Evolutionary conservation across 1,284 basidiomycete species (phyloP).

Genomic region (Ganoderma lucidum): DNA sequence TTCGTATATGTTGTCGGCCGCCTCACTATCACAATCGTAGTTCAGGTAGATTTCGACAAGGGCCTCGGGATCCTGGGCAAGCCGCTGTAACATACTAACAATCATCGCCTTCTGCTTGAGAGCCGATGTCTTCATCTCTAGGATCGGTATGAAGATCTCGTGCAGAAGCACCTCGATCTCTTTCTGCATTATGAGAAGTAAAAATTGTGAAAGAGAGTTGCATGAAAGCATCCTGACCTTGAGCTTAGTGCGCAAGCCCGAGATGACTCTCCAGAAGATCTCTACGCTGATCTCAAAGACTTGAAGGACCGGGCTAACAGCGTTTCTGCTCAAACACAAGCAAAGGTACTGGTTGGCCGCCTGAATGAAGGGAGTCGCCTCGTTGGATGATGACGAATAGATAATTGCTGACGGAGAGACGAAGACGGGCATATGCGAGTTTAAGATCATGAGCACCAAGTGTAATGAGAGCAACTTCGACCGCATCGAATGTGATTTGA

Average conservation of each 20-base stretch:
- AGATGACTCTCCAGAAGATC: constrained; percentile 97
- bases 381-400: constrained; percentile 86
- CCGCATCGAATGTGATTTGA: constrained; percentile 95
- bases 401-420: constrained; percentile 88
- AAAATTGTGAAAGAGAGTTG: constrained; percentile 14
- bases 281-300: constrained; percentile 99
- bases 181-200: constrained; percentile 66
- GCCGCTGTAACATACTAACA: constrained; percentile 83
- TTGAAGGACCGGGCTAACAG: constrained; percentile 93
- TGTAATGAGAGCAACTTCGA: constrained; percentile 94
- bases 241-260: constrained; percentile 93
- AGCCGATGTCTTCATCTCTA: constrained; percentile 98
- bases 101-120: constrained; percentile 94
- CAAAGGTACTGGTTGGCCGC: constrained; percentile 97
- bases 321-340: constrained; percentile 92
- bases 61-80: constrained; percentile 95
- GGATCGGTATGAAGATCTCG: constrained; percentile 98
- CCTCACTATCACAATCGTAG: constrained; percentile 95
- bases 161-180: constrained; percentile 98
- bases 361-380: constrained; percentile 89
- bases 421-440: constrained; percentile 90
- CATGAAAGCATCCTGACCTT: constrained; percentile 66
- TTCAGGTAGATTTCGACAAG: constrained; percentile 98
- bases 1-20: constrained; percentile 96
- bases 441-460: constrained; percentile 91